phyloP scores from a whole-genome alignment of 768 basidiomycete species.

The Leccinellum albellum region DNA sequence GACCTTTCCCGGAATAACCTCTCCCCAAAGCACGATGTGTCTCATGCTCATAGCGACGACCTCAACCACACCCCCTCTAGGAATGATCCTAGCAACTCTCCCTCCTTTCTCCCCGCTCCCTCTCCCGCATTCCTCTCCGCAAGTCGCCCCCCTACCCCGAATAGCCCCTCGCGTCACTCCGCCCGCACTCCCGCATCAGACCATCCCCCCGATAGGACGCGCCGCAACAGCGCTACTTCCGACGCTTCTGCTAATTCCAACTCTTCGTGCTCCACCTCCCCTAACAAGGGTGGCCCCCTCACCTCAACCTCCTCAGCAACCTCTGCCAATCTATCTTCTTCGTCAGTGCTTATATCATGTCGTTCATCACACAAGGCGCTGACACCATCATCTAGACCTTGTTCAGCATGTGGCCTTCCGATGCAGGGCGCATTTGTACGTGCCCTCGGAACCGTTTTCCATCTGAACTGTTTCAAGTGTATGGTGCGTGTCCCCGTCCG shows the following conservation, averaged over 20 bases:
- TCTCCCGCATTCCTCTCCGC: conserved; percentile 46
- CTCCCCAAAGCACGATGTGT: conserved; percentile 30
- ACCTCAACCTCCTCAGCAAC: conserved; percentile 52
- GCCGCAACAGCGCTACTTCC: conserved; percentile 45
- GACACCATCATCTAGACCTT: conserved; percentile 43
- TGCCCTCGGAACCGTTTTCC: conserved; percentile 89
- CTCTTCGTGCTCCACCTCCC: conserved; percentile 42
- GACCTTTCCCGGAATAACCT: conserved; percentile 51
- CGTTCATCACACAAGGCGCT: conserved; percentile 7
- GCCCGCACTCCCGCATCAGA: conserved; percentile 52
- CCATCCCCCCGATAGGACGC: conserved; percentile 46
- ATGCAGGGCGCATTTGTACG: conserved; percentile 97
- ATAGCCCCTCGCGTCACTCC: conserved; percentile 41
- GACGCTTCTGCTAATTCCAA: conserved; percentile 55
- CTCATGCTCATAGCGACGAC: conserved; percentile 66
- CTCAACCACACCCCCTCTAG: conserved; percentile 47
- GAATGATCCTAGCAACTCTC: conserved; percentile 9
- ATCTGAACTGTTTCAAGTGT: conserved; percentile 98
- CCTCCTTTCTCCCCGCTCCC: conserved; percentile 38
- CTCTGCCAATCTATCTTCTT: conserved; percentile 52
- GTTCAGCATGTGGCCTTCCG: conserved; percentile 71
- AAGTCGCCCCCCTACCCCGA: conserved; percentile 60
- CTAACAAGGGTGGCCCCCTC: conserved; percentile 41
- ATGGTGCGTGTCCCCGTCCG: conserved; percentile 56
- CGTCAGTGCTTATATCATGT: conserved; percentile 43